Evolutionary conservation across 371 early-diverging fungal genomes (phyloP).

Genomic region (Umbelopsis sp.): DNA sequence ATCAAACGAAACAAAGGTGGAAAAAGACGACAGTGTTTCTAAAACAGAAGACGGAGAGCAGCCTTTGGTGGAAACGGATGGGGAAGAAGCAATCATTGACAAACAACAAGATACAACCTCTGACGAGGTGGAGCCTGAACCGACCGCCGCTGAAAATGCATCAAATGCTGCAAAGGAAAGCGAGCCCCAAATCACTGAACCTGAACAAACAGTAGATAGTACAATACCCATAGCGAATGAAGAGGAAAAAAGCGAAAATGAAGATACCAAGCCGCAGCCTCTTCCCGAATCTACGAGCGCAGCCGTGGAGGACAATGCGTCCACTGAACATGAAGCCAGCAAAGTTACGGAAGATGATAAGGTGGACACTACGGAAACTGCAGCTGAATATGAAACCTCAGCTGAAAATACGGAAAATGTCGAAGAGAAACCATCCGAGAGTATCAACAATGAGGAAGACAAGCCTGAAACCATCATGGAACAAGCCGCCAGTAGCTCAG

Average conservation of each 20-base stretch:
- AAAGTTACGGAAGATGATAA: no score
- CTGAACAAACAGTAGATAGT: background rate
- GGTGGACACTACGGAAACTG: no score
- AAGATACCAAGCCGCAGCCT: background rate
- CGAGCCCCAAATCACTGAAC: background rate
- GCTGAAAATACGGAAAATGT: background rate
- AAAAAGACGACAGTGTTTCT: background rate
- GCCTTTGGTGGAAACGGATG: background rate
- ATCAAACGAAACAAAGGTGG: background rate
- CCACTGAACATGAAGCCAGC: no score
- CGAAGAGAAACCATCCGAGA: background rate
- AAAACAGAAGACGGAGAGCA: slow-evolving; percentile 2
- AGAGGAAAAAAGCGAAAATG: slow-evolving; percentile 1
- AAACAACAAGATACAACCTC: background rate
- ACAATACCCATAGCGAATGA: background rate
- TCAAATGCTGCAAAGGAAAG: background rate
- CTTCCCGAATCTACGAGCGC: no score
- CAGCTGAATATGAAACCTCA: no score
- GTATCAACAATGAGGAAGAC: background rate
- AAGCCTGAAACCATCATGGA: background rate
- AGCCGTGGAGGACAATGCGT: no score
- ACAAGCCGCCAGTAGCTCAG: background rate
- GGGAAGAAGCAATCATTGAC: background rate
- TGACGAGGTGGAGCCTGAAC: background rate
- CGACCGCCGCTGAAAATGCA: background rate